These are phyloP conservation scores for Amorphotheca resinae DNA, from an alignment of 495 filamentous ascomycete species.

Conservation along the genomic window DNA sequence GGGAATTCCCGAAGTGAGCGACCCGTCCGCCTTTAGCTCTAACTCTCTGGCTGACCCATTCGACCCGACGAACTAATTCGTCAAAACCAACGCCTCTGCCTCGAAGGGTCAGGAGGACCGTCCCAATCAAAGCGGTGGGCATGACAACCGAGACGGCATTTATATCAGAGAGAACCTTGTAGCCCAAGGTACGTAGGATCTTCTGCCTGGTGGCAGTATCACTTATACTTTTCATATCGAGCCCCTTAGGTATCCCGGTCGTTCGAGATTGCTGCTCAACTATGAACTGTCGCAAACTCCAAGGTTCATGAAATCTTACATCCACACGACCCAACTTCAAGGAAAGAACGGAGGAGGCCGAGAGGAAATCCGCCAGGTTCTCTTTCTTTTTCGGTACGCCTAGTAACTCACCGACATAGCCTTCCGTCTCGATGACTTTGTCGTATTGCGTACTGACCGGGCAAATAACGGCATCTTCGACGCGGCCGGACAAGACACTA, in stretches of 20 bases:
- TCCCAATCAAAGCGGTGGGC: conserved; percentile 92
- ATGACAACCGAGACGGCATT: conserved; percentile 94
- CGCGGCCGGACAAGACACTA: conserved; percentile 74
- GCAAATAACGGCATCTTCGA: conserved; percentile 82
- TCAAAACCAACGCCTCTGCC: conserved; percentile 82
- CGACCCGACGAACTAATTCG: conserved; percentile 74
- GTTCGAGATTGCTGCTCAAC: conserved; percentile 50
- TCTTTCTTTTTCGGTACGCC: conserved; percentile 92
- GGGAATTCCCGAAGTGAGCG: conserved; percentile 76
- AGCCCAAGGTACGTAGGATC: conserved; percentile 74
- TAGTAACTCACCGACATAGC: conserved; percentile 86
- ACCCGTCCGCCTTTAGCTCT: conserved; percentile 75
- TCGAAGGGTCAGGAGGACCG: conserved; percentile 79
- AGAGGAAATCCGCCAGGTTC: conserved; percentile 77
- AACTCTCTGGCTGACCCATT: conserved; percentile 83
- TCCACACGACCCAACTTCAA: conserved; percentile 85
- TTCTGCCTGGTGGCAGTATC: conserved; percentile 37
- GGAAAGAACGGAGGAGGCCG: conserved; percentile 77
- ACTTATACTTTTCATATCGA: conserved; percentile 30
- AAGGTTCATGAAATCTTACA: conserved; percentile 90
- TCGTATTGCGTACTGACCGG: conserved; percentile 96
- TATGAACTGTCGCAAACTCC: conserved; percentile 75
- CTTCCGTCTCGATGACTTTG: conserved; percentile 96
- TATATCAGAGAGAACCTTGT: conserved; percentile 84
- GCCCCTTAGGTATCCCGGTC: conserved; percentile 26